Evolutionary conservation across 2,329 filamentous ascomycete genomes (phyloP).

Genomic region (Pseudocercospora musae): DNA sequence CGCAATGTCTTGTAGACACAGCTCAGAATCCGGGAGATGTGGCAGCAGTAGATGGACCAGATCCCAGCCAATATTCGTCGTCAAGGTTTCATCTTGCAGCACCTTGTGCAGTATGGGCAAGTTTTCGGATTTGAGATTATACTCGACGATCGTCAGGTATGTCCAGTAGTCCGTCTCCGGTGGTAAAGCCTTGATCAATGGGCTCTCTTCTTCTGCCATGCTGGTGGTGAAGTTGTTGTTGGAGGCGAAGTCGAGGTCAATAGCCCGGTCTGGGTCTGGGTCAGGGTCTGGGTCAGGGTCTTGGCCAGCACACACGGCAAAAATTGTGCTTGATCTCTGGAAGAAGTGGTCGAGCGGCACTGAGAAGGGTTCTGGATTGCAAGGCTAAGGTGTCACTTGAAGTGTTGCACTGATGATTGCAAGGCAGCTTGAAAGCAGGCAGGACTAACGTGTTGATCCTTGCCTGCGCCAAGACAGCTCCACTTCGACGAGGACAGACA

Average conservation of each 20-base stretch:
- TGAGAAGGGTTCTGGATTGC: neutral
- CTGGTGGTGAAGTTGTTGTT: neutral
- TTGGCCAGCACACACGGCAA: too few species aligned
- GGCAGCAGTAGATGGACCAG: conserved; percentile 71
- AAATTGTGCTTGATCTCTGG: neutral
- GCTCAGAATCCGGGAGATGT: conserved; percentile 62
- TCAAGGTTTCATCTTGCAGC: conserved; percentile 65
- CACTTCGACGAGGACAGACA: neutral
- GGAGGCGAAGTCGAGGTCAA: neutral
- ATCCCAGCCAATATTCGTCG: conserved; percentile 79
- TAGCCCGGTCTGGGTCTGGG: conserved; percentile 2
- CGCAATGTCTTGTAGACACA: conserved; percentile 70
- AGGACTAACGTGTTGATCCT: neutral
- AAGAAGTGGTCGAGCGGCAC: neutral
- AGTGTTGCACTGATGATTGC: neutral
- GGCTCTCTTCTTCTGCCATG: conserved; percentile 39
- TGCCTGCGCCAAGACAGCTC: neutral
- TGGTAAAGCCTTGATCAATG: conserved; percentile 57
- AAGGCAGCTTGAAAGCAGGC: neutral
- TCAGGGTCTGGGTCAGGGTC: too few species aligned
- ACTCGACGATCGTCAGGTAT: conserved; percentile 74
- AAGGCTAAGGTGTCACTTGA: neutral
- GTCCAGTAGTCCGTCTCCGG: conserved; percentile 67
- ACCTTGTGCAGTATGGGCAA: conserved; percentile 67
- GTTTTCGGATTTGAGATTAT: conserved; percentile 64